Evolutionary conservation across 192 early-diverging fungal genomes (phyloP).

Genomic region (Entomortierella lignicola): DNA sequence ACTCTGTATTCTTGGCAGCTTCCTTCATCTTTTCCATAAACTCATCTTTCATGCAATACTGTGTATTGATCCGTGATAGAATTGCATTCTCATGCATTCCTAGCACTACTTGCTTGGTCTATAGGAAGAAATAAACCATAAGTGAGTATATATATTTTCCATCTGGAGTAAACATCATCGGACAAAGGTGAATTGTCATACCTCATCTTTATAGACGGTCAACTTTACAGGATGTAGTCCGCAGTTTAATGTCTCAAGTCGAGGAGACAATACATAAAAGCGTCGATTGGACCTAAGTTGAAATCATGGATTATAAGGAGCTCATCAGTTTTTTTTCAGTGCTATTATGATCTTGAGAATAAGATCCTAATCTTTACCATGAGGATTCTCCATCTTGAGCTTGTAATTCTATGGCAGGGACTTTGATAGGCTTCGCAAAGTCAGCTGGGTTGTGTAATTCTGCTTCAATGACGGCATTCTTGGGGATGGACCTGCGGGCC

Average conservation of each 20-base stretch:
- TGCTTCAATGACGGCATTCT: slow-evolving; percentile 46
- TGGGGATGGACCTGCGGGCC: slow-evolving; percentile 43
- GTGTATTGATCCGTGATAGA: slow-evolving; percentile 49
- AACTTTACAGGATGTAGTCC: slow-evolving; percentile 49
- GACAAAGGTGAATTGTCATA: not conserved
- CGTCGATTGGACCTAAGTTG: slow-evolving; percentile 31
- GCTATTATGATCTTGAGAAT: too few relatives aligned
- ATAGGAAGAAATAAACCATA: not conserved
- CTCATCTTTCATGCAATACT: slow-evolving; percentile 51
- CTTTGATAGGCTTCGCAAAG: slow-evolving; percentile 45
- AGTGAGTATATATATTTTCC: too few relatives aligned
- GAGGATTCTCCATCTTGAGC: slow-evolving; percentile 45
- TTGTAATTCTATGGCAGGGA: slow-evolving; percentile 35
- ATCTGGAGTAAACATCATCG: not conserved
- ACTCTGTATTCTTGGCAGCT: slow-evolving; percentile 46
- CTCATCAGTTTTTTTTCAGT: too few relatives aligned
- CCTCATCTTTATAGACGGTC: slow-evolving; percentile 49
- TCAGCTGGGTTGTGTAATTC: slow-evolving; percentile 51
- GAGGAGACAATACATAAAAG: slow-evolving; percentile 46
- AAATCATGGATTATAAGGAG: not conserved
- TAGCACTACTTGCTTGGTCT: slow-evolving; percentile 30
- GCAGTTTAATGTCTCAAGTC: slow-evolving; percentile 40
- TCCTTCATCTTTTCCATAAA: slow-evolving; percentile 53
- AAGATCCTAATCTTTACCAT: slow-evolving; percentile 11
- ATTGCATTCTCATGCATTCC: slow-evolving; percentile 49